Evolutionary conservation across 75 land plant genomes (phyloP), one percentile per base, ranked within the genome.

Genomic region (Cupressus sempervirens): DNA sequence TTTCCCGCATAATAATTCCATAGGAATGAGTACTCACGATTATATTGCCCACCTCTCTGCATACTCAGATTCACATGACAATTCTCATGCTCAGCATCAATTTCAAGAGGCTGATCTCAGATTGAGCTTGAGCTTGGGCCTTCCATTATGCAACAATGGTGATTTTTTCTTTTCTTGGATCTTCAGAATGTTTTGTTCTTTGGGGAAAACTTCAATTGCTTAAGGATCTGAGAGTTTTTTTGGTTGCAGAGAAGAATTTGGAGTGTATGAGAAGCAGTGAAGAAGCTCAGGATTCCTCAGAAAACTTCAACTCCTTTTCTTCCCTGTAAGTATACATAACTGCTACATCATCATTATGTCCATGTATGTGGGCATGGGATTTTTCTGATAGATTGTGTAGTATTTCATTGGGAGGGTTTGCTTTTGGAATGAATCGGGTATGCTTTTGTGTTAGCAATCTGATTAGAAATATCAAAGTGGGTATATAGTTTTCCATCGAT

Each of bases 1-100:
- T 73, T 32, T 12, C 34, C 14, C 16, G n/a, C n/a, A n/a, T 4
- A 32, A 32, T 32, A 6, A 32, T 15, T 73, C 38, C 18, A 54
- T 65, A 26, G 1, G 82, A 35, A 84, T 90, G 85, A 88, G 74
- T 54, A 87, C 74, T 68, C 90, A 88, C 50, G 91, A 90, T 50
- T 88, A 88, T 87, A 88, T 90, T 83, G 91, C 90, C 3, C 85
- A 83, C 30, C 85, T 84, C 18, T 87, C 85, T 77, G 84, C 88
- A 32, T 85, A 87, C 13, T 88, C 88, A 34, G 35, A 84, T 75
- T 36, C 77, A 18, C 18, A 36, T n/a, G n/a, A n/a, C 41, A 8
- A 34, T 4, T 14, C 9, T 7, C 15, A 75, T 75, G 2, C 7
- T 14, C 1, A 36, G 0, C 5, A 56, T 3, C 23, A 16, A 3